A percentile compares a stretch with the other conserved stretches of the same genome.
Evolutionary conservation across 2,329 filamentous ascomycete genomes (phyloP).

Genomic region (Ophiosphaerella herpotricha): DNA sequence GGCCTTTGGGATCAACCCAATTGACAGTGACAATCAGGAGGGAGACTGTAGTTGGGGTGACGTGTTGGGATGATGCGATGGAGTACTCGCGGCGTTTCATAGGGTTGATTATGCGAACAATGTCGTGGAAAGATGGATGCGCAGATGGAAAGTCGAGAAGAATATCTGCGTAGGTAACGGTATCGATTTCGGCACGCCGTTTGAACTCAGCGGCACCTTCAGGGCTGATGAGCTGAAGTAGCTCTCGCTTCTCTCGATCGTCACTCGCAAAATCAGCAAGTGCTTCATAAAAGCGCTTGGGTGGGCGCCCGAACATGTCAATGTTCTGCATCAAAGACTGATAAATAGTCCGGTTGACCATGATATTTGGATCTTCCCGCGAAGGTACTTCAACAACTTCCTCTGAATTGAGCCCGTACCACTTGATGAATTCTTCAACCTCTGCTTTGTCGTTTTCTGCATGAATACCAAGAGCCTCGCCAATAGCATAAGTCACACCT

Average conservation of each 20-base stretch:
- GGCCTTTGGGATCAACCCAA: constrained; percentile 88
- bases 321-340: constrained; percentile 90
- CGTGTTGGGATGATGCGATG: constrained; percentile 96
- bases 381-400: constrained; percentile 91
- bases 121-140: constrained; percentile 84
- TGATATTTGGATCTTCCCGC: constrained; percentile 72
- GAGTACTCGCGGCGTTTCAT: constrained; percentile 98
- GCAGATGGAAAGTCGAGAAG: constrained; percentile 89
- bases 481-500: constrained; percentile 93
- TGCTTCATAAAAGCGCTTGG: constrained; percentile 96
- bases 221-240: constrained; percentile 71
- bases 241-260: constrained; percentile 77
- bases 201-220: constrained; percentile 92
- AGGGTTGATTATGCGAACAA: constrained; percentile 83
- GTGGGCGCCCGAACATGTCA: constrained; percentile 94
- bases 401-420: constrained; percentile 81
- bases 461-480: constrained; percentile 94
- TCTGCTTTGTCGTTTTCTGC: constrained; percentile 85
- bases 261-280: constrained; percentile 85
- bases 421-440: constrained; percentile 83
- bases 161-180: constrained; percentile 86
- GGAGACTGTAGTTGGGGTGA: constrained; percentile 85
- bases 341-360: constrained; percentile 90
- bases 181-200: constrained; percentile 87
- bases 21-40: constrained; percentile 97